Evolutionary conservation across 345 rosid species (phyloP).

Genomic region (Abelmoschus esculentus): DNA sequence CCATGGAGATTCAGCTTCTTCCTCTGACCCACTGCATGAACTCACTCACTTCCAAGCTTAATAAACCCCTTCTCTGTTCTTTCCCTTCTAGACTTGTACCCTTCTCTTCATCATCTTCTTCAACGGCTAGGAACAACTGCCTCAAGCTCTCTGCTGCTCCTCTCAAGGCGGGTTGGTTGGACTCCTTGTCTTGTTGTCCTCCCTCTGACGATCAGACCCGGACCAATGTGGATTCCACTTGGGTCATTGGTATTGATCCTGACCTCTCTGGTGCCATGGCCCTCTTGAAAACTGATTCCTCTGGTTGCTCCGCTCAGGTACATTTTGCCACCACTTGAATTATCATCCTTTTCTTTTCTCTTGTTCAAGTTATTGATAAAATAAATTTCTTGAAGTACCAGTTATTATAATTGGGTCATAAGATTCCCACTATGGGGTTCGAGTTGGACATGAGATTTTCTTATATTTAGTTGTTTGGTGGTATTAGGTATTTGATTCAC

Average conservation of each 20-base stretch:
- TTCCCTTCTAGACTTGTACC: not conserved
- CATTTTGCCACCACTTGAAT: not conserved
- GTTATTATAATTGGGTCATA: not conserved
- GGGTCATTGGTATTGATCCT: constrained; percentile 77
- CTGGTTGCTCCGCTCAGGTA: constrained; percentile 61
- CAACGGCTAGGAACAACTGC: constrained; percentile 10
- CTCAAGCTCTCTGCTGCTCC: constrained; percentile 23
- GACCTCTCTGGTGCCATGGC: constrained; percentile 80
- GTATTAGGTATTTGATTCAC: constrained; percentile 74
- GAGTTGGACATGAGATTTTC: not conserved
- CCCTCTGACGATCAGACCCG: constrained; percentile 13
- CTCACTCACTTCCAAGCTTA: constrained; percentile 25
- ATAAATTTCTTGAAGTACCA: not conserved
- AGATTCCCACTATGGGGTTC: not conserved
- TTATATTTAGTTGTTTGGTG: not conserved
- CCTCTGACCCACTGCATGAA: constrained; percentile 22
- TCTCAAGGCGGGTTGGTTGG: constrained; percentile 55
- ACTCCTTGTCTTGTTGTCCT: constrained; percentile 46
- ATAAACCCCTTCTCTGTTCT: constrained; percentile 19
- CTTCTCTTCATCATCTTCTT: not conserved
- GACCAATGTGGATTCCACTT: constrained; percentile 28
- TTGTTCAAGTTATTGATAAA: not conserved
- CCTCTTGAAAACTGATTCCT: constrained; percentile 40
- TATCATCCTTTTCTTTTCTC: not conserved
- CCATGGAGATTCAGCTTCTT: constrained; percentile 8